Evolutionary conservation across 257 asterid species (phyloP), one percentile per base, ranked within the genome.

Genomic region (Nemophila menziesii): DNA sequence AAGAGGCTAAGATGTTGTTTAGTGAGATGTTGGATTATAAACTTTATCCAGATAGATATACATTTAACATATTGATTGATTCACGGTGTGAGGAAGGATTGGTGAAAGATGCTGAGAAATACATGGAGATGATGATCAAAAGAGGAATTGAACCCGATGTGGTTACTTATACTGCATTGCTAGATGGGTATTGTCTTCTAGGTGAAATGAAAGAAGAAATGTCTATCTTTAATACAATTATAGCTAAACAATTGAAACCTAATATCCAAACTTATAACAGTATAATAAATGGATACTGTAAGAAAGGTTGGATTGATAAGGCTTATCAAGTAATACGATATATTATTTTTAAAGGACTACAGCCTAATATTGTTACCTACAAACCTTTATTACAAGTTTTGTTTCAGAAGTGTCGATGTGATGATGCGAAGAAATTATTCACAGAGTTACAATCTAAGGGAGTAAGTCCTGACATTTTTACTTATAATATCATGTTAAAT

Each of bases 251-350:
- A 10, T 38, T 56, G 2, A 52, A 46, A 39, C 60, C 48, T 20
- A 3, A 4, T 12, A 38, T 21, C 12, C 6, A 16, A 10, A 27
- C 15, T 34, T 54, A 61, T 33, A 54, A 11, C 37, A 43, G 19
- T 34, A 20, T 45, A 19, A 56, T 44, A 6, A 48, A 43, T 42
- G 67, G 52, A 17, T 54, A 54, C 21, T 48, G 48, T 15, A 54
- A 41, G 39, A 52, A 9, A 8, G 27, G 20, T 16, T 17, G 46
- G 0, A 14, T 33, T 8, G 60, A 42, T 16, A 14, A 29, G 2
- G 36, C 36, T 13, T 7, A 2, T 10, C 36, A 29, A 29, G 12
- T 29, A 7, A 7, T 29, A 2, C 3, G 7, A 29, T 10, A 29
- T 10, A 29, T 29, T 10, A 10, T 29, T 29, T 2, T 13, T 29